Evolutionary conservation across 2,329 filamentous ascomycete genomes (phyloP).

Genomic region (Ramularia endophylla): DNA sequence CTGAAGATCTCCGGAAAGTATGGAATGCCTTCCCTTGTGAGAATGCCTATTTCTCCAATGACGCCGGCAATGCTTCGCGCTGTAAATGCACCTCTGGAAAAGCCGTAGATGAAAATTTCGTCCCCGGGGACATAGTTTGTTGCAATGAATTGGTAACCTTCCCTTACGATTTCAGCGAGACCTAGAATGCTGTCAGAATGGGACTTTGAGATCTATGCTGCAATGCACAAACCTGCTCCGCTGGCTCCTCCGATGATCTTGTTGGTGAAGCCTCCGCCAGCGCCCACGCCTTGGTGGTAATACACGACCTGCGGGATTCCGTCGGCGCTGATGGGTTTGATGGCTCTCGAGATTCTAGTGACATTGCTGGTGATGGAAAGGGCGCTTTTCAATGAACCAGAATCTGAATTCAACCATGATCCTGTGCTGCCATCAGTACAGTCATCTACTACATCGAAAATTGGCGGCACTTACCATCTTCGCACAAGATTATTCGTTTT

Average conservation of each 20-base stretch:
- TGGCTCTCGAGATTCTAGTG: constrained; percentile 44
- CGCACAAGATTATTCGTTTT: constrained; percentile 23
- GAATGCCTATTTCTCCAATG: constrained; percentile 41
- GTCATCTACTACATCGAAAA: not conserved
- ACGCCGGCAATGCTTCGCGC: constrained; percentile 42
- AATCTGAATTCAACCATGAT: constrained; percentile 47
- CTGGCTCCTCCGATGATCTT: constrained; percentile 26
- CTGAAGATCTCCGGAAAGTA: constrained; percentile 43
- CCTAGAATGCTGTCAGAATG: constrained; percentile 21
- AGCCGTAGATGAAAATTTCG: constrained; percentile 46
- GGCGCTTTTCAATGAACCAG: constrained; percentile 39
- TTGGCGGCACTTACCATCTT: constrained; percentile 19
- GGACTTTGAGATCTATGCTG: not conserved
- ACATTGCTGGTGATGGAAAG: constrained; percentile 45
- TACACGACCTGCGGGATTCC: constrained; percentile 47
- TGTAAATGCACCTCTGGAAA: constrained; percentile 44
- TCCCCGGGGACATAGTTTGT: constrained; percentile 50
- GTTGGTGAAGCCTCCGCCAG: constrained; percentile 38
- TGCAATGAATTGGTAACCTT: constrained; percentile 47
- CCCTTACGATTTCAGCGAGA: constrained; percentile 42
- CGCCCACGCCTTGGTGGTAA: constrained; percentile 46
- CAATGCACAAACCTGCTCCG: not conserved
- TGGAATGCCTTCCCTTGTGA: constrained; percentile 43
- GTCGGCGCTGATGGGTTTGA: constrained; percentile 43
- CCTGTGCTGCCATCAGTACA: constrained; percentile 18